Percentiles rank a stretch among this genome's conserved stretches.
Conservation (phyloP, 2,329 filamentous ascomycete species). For the Cadophora sp. region DNA sequence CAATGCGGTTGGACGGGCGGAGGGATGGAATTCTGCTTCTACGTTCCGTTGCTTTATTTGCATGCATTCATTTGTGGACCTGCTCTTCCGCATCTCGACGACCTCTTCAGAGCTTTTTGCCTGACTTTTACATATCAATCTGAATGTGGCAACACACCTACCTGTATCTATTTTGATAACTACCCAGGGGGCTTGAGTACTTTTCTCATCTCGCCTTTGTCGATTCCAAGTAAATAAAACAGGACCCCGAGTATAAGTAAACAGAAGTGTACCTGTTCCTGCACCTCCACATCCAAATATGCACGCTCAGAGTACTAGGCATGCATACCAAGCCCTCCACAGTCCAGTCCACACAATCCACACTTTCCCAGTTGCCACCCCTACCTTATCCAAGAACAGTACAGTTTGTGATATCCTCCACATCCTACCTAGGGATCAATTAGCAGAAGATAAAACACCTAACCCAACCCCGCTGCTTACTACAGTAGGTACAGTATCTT, state of each 20-base stretch:
- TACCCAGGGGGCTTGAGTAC: no score
- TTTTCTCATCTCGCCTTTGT: no score
- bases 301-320: background rate
- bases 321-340: slow-evolving; percentile 15
- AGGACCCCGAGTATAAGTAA: no score
- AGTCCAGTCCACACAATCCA: background rate
- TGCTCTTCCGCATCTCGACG: background rate
- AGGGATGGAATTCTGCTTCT: background rate
- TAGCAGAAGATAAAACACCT: no score
- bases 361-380: background rate
- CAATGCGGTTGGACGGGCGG: background rate
- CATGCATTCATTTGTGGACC: slow-evolving; percentile 7
- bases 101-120: background rate
- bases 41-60: background rate
- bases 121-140: slow-evolving; percentile 2
- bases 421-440: no score
- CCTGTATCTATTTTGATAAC: background rate
- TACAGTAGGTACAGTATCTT: no score
- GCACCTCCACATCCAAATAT: background rate
- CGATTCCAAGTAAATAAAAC: no score
- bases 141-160: slow-evolving; percentile 6
- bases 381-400: background rate
- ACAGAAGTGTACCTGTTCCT: background rate
- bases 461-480: no score
- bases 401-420: no score